phyloP scores from a whole-genome alignment of 1,139 yeast species.

The Candida sanyaensis region DNA sequence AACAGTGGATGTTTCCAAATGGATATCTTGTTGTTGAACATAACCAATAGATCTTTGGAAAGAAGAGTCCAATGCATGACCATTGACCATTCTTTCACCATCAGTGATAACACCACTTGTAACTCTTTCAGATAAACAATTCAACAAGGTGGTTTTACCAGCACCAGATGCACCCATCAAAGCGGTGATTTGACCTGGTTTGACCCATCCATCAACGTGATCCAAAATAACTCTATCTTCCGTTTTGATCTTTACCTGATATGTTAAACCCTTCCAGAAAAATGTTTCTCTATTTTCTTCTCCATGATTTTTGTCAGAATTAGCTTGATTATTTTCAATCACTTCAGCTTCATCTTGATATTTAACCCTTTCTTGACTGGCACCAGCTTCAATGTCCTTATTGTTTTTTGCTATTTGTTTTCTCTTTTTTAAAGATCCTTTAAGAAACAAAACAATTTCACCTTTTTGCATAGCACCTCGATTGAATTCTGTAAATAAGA shows the following conservation, averaged over 20 bases:
- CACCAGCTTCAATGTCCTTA: constrained; percentile 11
- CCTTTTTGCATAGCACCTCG: constrained; percentile 85
- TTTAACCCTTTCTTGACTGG: constrained; percentile 14
- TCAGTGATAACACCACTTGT: constrained; percentile 35
- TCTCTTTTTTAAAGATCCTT: constrained; percentile 50
- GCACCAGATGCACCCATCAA: constrained; percentile 38
- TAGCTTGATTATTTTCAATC: constrained; percentile 47
- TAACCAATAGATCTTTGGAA: constrained; percentile 43
- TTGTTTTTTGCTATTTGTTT: constrained; percentile 9
- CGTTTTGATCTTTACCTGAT: constrained; percentile 66
- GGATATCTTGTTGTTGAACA: constrained; percentile 42
- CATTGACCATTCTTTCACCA: constrained; percentile 38
- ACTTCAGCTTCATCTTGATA: constrained; percentile 11
- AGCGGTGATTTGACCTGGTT: constrained; percentile 32
- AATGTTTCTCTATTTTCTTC: constrained; percentile 56
- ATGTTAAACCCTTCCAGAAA: constrained; percentile 80
- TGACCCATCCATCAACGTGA: constrained; percentile 68
- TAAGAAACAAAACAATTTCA: constrained; percentile 72
- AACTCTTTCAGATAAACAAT: constrained; percentile 33
- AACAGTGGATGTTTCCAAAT: constrained; percentile 35
- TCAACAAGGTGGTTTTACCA: constrained; percentile 35
- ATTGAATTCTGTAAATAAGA: constrained; percentile 62
- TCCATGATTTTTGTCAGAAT: too few species aligned
- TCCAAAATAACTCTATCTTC: constrained; percentile 64
- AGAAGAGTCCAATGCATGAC: constrained; percentile 30